Conservation (phyloP, 331 rosid genomes). For the Telfairia occidentalis region DNA sequence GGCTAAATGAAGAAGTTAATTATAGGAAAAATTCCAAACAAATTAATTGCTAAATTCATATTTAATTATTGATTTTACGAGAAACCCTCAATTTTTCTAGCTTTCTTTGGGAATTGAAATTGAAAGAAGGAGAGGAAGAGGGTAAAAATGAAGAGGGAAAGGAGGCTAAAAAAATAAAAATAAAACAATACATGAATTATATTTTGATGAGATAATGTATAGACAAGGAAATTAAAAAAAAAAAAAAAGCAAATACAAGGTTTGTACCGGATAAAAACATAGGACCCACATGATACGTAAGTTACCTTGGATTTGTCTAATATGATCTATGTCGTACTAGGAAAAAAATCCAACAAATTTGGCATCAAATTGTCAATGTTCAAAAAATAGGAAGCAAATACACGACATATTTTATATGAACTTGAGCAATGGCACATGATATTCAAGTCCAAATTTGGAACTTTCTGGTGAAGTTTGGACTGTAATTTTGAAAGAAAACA, state of each 20-base stretch:
- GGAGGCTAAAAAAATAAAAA: neutral
- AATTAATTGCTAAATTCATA: neutral
- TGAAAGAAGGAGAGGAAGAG: neutral
- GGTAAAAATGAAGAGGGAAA: neutral
- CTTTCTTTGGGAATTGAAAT: neutral
- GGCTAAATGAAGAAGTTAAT: neutral
- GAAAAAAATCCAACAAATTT: conserved; percentile 1
- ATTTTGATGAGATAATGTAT: neutral
- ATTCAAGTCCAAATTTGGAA: conserved; percentile 6
- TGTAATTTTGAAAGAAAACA: neutral
- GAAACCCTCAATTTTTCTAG: neutral
- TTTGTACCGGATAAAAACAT: neutral
- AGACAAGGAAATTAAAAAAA: neutral
- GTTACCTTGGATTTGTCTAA: neutral
- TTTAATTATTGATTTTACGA: neutral
- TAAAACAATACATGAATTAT: neutral
- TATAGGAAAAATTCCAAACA: neutral
- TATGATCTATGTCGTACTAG: neutral
- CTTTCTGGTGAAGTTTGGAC: neutral
- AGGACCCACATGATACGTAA: conserved; percentile 6
- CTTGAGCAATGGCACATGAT: neutral
- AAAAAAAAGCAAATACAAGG: neutral
- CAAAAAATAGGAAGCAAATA: neutral
- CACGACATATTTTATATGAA: neutral
- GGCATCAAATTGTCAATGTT: conserved; percentile 1